Evolutionary conservation across 2,329 filamentous ascomycete species (phyloP).

Genomic region (Pseudopyricularia cyperi): DNA sequence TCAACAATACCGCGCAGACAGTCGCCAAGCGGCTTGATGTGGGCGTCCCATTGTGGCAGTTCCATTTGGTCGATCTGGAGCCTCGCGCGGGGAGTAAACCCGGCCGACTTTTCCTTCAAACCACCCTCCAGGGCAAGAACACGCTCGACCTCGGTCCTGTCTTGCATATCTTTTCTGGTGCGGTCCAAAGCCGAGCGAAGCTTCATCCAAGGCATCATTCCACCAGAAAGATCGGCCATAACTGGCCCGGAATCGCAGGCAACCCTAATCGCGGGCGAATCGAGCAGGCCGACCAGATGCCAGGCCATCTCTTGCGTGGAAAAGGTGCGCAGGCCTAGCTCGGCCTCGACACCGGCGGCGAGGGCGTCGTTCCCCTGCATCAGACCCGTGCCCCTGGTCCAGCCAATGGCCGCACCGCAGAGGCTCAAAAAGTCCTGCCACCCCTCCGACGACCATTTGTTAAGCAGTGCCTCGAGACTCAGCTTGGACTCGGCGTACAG

Average conservation of each 20-base stretch:
- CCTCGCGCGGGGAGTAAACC: slow-evolving; percentile 3
- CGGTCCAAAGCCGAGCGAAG: slow-evolving; percentile 11
- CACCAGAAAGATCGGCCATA: slow-evolving; percentile 24
- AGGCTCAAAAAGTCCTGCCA: slow-evolving; percentile 98
- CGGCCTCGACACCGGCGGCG: slow-evolving; percentile 21
- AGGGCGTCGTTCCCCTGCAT: slow-evolving; percentile 27
- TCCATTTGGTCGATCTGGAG: slow-evolving; percentile 4
- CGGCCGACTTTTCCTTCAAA: slow-evolving; percentile 3
- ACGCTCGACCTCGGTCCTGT: slow-evolving; percentile 7
- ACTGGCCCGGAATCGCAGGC: slow-evolving; percentile 20
- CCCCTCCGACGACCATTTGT: slow-evolving; percentile 94
- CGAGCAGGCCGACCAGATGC: slow-evolving; percentile 20
- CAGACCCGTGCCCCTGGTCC: slow-evolving; percentile 95
- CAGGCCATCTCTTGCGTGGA: slow-evolving; percentile 25
- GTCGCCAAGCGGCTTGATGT: slow-evolving; percentile 10
- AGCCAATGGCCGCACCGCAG: slow-evolving; percentile 95
- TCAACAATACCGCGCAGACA: slow-evolving; percentile 22
- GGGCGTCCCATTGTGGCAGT: slow-evolving; percentile 1
- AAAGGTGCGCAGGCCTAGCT: slow-evolving; percentile 22
- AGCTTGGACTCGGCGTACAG: slow-evolving; percentile 82
- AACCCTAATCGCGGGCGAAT: slow-evolving; percentile 11
- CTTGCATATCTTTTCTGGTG: slow-evolving; percentile 10
- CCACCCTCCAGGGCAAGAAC: slow-evolving; percentile 12
- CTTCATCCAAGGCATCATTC: slow-evolving; percentile 15
- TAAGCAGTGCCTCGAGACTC: slow-evolving; percentile 92